phyloP scores from a whole-genome alignment of 2,329 filamentous ascomycete genomes.

The Trichophyton schoenleinii region DNA sequence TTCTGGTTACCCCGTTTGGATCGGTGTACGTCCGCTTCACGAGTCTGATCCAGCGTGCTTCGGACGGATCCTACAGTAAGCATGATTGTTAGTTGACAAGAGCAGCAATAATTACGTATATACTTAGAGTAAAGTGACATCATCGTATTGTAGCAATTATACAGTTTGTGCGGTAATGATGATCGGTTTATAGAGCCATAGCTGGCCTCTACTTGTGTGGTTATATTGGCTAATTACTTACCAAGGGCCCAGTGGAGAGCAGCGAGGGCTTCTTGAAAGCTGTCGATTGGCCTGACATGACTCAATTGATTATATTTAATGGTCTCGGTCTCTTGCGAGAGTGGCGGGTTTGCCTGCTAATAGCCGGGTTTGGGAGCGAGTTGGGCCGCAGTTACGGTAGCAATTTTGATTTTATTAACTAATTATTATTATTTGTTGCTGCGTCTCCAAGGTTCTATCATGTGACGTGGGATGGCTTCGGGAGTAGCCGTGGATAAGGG shows the following conservation, averaged over 20 bases:
- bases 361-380: neutral
- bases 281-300: neutral
- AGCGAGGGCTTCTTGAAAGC: slow-evolving; percentile 18
- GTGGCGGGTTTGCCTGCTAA: neutral
- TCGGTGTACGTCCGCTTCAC: slow-evolving; percentile 34
- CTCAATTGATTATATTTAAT: neutral
- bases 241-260: slow-evolving; percentile 24
- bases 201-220: too few relatives aligned
- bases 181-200: neutral
- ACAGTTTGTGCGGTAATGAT: too few relatives aligned
- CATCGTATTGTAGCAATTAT: too few relatives aligned
- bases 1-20: slow-evolving; percentile 30
- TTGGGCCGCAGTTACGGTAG: neutral
- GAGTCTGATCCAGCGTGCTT: slow-evolving; percentile 33
- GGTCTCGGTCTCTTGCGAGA: neutral
- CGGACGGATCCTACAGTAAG: slow-evolving; percentile 21
- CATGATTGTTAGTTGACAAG: neutral
- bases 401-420: neutral
- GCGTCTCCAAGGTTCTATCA: neutral
- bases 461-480: neutral
- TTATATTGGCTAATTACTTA: slow-evolving; percentile 13
- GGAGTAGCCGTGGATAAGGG: neutral
- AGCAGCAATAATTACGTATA: too few relatives aligned
- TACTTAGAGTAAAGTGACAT: too few relatives aligned
- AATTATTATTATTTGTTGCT: too few relatives aligned